Evolutionary conservation across 305 asterid species (phyloP), one percentile per base, ranked within the genome.

Genomic region (Withania somnifera): DNA sequence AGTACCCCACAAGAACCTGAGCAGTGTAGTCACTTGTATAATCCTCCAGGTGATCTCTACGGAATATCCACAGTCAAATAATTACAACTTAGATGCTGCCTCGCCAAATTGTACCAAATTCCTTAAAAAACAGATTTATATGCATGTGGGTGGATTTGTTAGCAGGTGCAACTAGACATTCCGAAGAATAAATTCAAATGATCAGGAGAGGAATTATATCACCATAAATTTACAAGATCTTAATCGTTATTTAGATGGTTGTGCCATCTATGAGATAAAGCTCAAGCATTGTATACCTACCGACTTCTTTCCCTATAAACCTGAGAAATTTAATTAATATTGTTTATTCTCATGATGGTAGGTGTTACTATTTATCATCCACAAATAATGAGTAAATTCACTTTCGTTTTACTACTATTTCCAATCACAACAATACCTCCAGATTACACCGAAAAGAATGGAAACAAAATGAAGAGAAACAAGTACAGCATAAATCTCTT

Each of bases 1-100:
- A 91, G 87, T 95, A 95, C 36, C 98, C 97, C 53, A 95, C 88
- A 17, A 95, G 95, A 85, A 95, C 97, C 86, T 93, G 98, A 45
- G 83, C 6, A 2, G 98, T 93, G 88, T 95, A 95, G 89, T 95
- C 98, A 56, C 97, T 95, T 61, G 98, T 89, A 75, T 95, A 93
- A 88, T 89, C 92, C 91, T 93, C 98, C 90, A 95, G 89, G 78
- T 92, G 83, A 84, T 90, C 93, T 93, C 98, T 95, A 64, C 57
- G 30, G 54, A 80, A 84, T 63, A 51, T 14, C 24, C 45, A 63
- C 45, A 63, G 24, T 20, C 20, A 63, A 63, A 63, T 6, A 63
- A 30, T 80, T 45, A 81, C 83, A 61, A 36, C 68, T 13, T 45
- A 3, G 34, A 45, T 71, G 78, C 9, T 69, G 28, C 17, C 56